phyloP scores from a whole-genome alignment of 2,329 filamentous ascomycete species.

The Sporothrix phasma region DNA sequence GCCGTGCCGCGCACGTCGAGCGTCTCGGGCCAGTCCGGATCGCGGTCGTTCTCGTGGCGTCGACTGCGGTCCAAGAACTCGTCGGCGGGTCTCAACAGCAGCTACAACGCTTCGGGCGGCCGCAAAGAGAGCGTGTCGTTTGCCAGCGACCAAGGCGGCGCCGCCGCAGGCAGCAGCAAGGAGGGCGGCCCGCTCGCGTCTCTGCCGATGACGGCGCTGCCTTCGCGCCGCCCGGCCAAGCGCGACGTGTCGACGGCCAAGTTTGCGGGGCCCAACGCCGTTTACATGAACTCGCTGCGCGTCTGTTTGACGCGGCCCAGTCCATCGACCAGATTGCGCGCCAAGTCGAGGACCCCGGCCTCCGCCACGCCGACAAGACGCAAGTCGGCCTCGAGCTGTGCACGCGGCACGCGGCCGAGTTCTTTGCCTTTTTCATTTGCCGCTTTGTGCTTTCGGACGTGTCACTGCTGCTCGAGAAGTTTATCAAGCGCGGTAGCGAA shows the following conservation, averaged over 20 bases:
- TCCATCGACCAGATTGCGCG: slow-evolving; percentile 89
- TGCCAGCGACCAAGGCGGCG: background rate
- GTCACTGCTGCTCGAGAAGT: slow-evolving; percentile 81
- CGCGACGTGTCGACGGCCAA: slow-evolving; percentile 57
- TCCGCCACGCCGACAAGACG: slow-evolving; percentile 84
- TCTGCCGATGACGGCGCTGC: slow-evolving; percentile 63
- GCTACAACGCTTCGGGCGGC: slow-evolving; percentile 32
- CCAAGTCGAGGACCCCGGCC: slow-evolving; percentile 88
- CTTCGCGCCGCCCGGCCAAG: slow-evolving; percentile 58
- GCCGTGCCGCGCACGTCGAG: slow-evolving; percentile 47
- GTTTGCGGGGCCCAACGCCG: slow-evolving; percentile 74
- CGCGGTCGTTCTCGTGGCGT: slow-evolving; percentile 77
- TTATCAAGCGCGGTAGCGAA: slow-evolving; percentile 90
- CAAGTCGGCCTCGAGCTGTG: slow-evolving; percentile 92
- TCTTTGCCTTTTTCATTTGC: slow-evolving; percentile 94
- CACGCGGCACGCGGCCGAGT: slow-evolving; percentile 87
- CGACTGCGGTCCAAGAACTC: slow-evolving; percentile 86
- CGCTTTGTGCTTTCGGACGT: slow-evolving; percentile 88
- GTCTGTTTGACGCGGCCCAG: slow-evolving; percentile 87
- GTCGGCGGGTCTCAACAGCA: slow-evolving; percentile 45
- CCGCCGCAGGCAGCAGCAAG: background rate
- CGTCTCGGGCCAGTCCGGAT: slow-evolving; percentile 62
- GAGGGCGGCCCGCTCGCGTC: slow-evolving; percentile 43
- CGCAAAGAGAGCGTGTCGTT: slow-evolving; percentile 42
- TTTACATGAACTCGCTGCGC: slow-evolving; percentile 88